phyloP scores from a whole-genome alignment of 305 asterid species.

The Fraxinus paxiana region DNA sequence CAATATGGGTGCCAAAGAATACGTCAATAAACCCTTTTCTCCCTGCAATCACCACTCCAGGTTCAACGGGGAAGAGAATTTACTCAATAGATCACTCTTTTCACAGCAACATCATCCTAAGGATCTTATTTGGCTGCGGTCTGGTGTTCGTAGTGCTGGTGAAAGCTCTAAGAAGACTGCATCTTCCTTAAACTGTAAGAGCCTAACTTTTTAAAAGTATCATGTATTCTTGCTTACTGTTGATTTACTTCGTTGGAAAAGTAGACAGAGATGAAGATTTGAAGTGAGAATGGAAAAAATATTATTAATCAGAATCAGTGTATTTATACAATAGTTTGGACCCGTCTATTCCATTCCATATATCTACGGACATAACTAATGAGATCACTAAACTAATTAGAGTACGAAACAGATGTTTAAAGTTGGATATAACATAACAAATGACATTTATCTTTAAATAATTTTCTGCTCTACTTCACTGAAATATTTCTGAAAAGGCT shows the following conservation, averaged over 20 bases:
- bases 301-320: neutral
- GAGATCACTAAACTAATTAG: neutral
- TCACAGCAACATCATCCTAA: conserved; percentile 27
- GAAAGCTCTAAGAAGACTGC: conserved; percentile 36
- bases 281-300: neutral
- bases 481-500: neutral
- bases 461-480: neutral
- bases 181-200: conserved; percentile 8
- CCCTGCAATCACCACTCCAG: conserved; percentile 45
- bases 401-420: neutral
- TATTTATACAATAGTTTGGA: neutral
- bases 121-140: conserved; percentile 21
- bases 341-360: neutral
- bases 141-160: conserved; percentile 26
- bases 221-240: neutral
- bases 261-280: neutral
- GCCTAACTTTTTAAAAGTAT: neutral
- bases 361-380: neutral
- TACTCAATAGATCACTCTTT: conserved; percentile 25
- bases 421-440: neutral
- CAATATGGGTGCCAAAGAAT: conserved; percentile 33
- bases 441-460: neutral
- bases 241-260: neutral
- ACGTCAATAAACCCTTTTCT: conserved; percentile 37
- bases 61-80: conserved; percentile 31